These are phyloP conservation scores for Asterophora parasitica DNA, from an alignment of 768 basidiomycete genomes.

Conservation along the genomic window DNA sequence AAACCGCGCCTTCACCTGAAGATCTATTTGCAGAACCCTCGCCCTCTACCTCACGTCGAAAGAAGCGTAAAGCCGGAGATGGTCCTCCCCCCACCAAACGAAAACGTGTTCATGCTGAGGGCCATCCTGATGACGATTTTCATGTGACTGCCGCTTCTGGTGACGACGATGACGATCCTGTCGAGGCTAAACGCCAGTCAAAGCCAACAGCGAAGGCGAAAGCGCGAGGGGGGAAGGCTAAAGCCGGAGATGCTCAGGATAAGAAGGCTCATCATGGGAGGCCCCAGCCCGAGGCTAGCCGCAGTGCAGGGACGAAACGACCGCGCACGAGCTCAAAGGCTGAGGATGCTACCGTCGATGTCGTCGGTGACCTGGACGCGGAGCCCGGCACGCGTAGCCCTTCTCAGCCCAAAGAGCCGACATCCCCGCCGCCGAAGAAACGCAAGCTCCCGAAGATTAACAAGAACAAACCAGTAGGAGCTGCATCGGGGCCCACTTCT, in stretches of 20 bases:
- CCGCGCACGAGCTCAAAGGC: slow-evolving; percentile 24
- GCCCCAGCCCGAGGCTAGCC: slow-evolving; percentile 32
- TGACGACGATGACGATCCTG: slow-evolving; percentile 9
- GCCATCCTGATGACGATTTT: slow-evolving; percentile 22
- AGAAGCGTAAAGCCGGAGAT: slow-evolving; percentile 10
- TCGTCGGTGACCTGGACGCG: slow-evolving; percentile 25
- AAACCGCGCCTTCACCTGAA: not conserved
- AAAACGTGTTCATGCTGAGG: slow-evolving; percentile 19
- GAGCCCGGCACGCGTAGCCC: slow-evolving; percentile 22
- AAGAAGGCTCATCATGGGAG: slow-evolving; percentile 33
- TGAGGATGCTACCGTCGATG: slow-evolving; percentile 31
- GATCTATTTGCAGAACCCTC: slow-evolving; percentile 5
- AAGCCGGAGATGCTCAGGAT: slow-evolving; percentile 14
- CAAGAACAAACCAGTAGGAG: slow-evolving; percentile 46
- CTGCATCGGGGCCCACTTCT: slow-evolving; percentile 19
- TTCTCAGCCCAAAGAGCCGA: slow-evolving; percentile 26
- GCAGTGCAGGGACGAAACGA: slow-evolving; percentile 26
- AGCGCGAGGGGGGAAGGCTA: slow-evolving; percentile 12
- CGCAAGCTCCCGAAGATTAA: slow-evolving; percentile 65
- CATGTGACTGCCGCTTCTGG: slow-evolving; percentile 7
- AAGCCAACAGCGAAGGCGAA: slow-evolving; percentile 26
- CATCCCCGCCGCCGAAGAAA: slow-evolving; percentile 26
- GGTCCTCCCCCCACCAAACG: slow-evolving; percentile 13
- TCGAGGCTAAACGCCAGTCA: slow-evolving; percentile 9
- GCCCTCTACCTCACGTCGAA: not conserved